These are phyloP conservation scores for Aspergillus bertholletiae DNA, from an alignment of 495 filamentous ascomycete species.

Conservation along the genomic window DNA sequence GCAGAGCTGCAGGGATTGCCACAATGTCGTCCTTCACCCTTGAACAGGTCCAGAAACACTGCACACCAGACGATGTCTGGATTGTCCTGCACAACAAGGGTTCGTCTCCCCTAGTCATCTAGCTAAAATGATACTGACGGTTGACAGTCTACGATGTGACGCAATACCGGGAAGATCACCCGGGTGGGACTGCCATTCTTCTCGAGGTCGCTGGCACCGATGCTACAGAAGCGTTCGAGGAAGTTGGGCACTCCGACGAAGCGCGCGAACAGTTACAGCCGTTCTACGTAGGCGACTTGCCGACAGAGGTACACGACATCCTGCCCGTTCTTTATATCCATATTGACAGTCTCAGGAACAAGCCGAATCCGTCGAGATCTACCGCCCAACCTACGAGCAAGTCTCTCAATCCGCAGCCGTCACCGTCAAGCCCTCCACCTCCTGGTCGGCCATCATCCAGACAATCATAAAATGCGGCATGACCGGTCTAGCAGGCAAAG, in stretches of 20 bases:
- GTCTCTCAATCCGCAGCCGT: constrained; percentile 18
- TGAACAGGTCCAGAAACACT: constrained; percentile 21
- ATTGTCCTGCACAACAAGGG: constrained; percentile 47
- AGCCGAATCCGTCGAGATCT: constrained; percentile 17
- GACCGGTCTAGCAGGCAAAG: constrained; percentile 5
- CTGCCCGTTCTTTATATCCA: neutral
- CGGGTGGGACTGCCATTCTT: constrained; percentile 48
- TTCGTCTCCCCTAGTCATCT: constrained; percentile 8
- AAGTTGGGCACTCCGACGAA: constrained; percentile 52
- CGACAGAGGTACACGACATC: constrained; percentile 8
- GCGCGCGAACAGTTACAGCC: constrained; percentile 28
- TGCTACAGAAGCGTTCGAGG: constrained; percentile 49
- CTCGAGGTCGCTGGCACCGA: constrained; percentile 48
- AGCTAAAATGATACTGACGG: neutral
- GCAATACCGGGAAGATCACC: constrained; percentile 50
- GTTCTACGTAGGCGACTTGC: constrained; percentile 21
- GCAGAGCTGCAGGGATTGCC: neutral
- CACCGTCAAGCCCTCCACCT: constrained; percentile 7
- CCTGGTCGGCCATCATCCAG: neutral
- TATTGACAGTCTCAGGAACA: constrained; percentile 14
- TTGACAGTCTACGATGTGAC: constrained; percentile 49
- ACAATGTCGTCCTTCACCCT: constrained; percentile 17
- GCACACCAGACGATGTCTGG: constrained; percentile 37
- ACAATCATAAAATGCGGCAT: constrained; percentile 10
- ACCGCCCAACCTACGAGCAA: constrained; percentile 19